Conservation (phyloP, 352 stramenopile genomes). For the Phytophthora agathidicida region DNA sequence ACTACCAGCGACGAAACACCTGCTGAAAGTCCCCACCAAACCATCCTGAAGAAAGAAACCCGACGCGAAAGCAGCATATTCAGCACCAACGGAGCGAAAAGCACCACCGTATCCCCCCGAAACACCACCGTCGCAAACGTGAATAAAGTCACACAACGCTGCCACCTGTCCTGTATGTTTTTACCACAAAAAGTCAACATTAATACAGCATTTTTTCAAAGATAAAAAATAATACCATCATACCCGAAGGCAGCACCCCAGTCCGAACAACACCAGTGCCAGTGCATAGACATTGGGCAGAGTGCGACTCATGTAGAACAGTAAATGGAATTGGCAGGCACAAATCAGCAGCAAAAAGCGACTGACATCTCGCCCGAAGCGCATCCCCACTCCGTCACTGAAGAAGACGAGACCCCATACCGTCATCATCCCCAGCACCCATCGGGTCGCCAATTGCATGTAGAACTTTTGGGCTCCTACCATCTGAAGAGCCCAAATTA, state of each 20-base stretch:
- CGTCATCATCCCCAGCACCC: slow-evolving; percentile 64
- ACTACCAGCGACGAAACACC: slow-evolving; percentile 73
- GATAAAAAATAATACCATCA: background rate
- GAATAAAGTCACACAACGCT: slow-evolving; percentile 79
- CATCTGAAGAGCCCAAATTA: slow-evolving; percentile 36
- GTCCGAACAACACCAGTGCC: slow-evolving; percentile 68
- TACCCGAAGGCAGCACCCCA: slow-evolving; percentile 69
- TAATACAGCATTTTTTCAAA: background rate
- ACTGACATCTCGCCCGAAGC: slow-evolving; percentile 64
- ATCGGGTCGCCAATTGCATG: slow-evolving; percentile 69
- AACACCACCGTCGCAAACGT: slow-evolving; percentile 95
- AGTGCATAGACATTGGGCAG: slow-evolving; percentile 98
- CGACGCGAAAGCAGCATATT: slow-evolving; percentile 83
- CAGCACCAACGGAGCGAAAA: slow-evolving; percentile 95
- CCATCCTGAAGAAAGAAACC: slow-evolving; percentile 77
- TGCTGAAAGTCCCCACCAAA: slow-evolving; percentile 83
- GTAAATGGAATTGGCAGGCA: slow-evolving; percentile 96
- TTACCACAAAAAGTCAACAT: background rate
- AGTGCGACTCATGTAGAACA: slow-evolving; percentile 97
- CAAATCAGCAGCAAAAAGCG: slow-evolving; percentile 90
- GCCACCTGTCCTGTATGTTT: slow-evolving; percentile 39
- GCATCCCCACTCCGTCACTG: slow-evolving; percentile 56
- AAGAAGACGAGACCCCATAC: slow-evolving; percentile 64
- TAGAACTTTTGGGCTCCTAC: slow-evolving; percentile 48
- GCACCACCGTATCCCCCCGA: slow-evolving; percentile 95